phyloP scores from a whole-genome alignment of 495 filamentous ascomycete species.

The Gamarada debralockiae region DNA sequence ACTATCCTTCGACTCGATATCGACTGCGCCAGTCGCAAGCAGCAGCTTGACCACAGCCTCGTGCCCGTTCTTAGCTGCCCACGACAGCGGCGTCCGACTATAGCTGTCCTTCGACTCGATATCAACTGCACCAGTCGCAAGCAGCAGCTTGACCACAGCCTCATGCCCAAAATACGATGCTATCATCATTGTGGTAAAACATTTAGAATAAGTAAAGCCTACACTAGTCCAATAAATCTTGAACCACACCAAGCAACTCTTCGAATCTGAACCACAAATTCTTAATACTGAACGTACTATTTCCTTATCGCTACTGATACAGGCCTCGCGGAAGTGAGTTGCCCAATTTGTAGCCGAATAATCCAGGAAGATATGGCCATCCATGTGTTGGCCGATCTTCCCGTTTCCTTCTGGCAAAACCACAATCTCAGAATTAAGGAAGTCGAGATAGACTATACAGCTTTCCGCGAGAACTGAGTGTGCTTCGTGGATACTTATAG shows the following conservation, averaged over 20 bases:
- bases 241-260: background rate
- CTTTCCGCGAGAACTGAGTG: slow-evolving; percentile 29
- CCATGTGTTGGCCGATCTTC: slow-evolving; percentile 5
- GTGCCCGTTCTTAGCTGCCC: too few relatives aligned
- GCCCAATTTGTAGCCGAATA: slow-evolving; percentile 34
- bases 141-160: too few relatives aligned
- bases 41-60: too few relatives aligned
- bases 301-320: background rate
- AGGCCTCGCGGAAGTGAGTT: slow-evolving; percentile 21
- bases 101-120: too few relatives aligned
- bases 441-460: slow-evolving; percentile 32
- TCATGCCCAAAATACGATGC: slow-evolving; percentile 4
- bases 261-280: slow-evolving; percentile 1
- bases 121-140: too few relatives aligned
- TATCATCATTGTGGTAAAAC: background rate
- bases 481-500: slow-evolving; percentile 20
- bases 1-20: too few relatives aligned
- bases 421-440: background rate
- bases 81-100: too few relatives aligned
- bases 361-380: slow-evolving; percentile 22
- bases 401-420: slow-evolving; percentile 1
- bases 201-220: background rate
- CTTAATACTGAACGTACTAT: background rate
- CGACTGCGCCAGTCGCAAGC: too few relatives aligned
- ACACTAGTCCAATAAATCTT: background rate